Base-by-base conservation (phyloP, 192 early-diverging fungal genomes). In the Linnemannia zychae region DNA sequence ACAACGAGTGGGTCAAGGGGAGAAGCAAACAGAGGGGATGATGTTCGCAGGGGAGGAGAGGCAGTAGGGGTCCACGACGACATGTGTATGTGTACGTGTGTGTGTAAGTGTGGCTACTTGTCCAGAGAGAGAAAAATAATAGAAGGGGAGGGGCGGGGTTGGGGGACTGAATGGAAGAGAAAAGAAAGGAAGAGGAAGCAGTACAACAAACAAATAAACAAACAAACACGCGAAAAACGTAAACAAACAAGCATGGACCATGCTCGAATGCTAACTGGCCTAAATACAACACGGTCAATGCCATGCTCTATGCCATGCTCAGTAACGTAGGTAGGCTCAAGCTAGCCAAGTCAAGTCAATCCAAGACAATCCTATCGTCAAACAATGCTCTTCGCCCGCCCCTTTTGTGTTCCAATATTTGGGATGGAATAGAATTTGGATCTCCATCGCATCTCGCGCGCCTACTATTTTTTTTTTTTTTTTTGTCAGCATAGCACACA, bases 401-500 rank as follows among this genome's bases (percentile, higher is more conserved):
- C 57, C 11, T 31, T 11, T 63, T 63, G 12, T n/a, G n/a, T n/a
- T 24, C 57, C 57, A 63, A 63, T 63, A 28, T n/a, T 63, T 63
- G 57, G 57, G 57, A 63, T 63, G 12, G 57, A 31, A 63, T 63
- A 24, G 57, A 63, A 63, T 63, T 15, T 2, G 11, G 57, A 63
- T 63, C 57, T 63, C 57, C 24, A 63, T 63, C 57, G 57, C 57
- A 63, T 63, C 57, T 63, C 57, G 24, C n/a, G 11, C 12, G 9
- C n/a, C 3, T 12, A 4, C 57, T 63, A 13, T 24, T 63, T 24
- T 63, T 24, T 9, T 57, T 57, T 31, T n/a, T 9, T 63, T 63
- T 63, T 63, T 63, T 63, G 57, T 63, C 24, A 63, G 57, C 57
- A 63, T 63, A 63, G 57, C 57, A 63, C 24, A 63, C 24, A 63